Evolutionary conservation across 2,329 filamentous ascomycete genomes (phyloP).

Genomic region (Orbilia blumenaviensis): DNA sequence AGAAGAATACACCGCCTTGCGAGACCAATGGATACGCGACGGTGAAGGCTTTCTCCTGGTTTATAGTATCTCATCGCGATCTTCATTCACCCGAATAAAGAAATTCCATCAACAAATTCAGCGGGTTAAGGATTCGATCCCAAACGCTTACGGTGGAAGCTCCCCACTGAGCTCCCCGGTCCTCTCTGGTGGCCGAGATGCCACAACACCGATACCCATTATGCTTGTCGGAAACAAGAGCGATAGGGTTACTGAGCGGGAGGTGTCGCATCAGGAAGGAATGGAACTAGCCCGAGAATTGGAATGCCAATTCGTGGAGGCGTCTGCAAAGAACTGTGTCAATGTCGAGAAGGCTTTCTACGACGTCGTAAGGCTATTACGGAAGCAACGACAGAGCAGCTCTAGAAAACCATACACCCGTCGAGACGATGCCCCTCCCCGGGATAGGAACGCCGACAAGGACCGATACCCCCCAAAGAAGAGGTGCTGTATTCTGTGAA

Average conservation of each 20-base stretch:
- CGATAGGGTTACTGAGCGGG: conserved; percentile 92
- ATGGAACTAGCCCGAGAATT: conserved; percentile 89
- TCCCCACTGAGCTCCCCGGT: conserved; percentile 66
- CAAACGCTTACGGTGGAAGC: conserved; percentile 60
- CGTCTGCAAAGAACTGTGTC: conserved; percentile 96
- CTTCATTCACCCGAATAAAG: conserved; percentile 93
- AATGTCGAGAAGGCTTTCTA: conserved; percentile 99
- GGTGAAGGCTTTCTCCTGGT: conserved; percentile 97
- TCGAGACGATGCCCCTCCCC: conserved; percentile 25
- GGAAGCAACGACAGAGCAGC: conserved; percentile 75
- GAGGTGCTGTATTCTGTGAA: conserved; percentile 50
- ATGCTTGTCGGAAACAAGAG: conserved; percentile 99
- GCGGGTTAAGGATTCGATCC: conserved; percentile 87
- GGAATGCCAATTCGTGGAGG: conserved; percentile 95
- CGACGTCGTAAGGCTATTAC: conserved; percentile 90
- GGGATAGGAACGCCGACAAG: conserved; percentile 37
- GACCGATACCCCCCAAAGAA: conserved; percentile 36
- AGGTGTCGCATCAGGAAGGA: conserved; percentile 96
- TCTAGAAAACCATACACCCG: conserved; percentile 54
- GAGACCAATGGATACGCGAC: conserved; percentile 98
- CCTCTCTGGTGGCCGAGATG: conserved; percentile 56
- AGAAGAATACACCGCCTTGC: conserved; percentile 95
- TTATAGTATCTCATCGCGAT: conserved; percentile 97
- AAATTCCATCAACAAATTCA: conserved; percentile 97
- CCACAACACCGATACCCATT: conserved; percentile 79